Evolutionary conservation across 2,329 filamentous ascomycete genomes (phyloP).

Genomic region (Chrysoporthe puriensis): DNA sequence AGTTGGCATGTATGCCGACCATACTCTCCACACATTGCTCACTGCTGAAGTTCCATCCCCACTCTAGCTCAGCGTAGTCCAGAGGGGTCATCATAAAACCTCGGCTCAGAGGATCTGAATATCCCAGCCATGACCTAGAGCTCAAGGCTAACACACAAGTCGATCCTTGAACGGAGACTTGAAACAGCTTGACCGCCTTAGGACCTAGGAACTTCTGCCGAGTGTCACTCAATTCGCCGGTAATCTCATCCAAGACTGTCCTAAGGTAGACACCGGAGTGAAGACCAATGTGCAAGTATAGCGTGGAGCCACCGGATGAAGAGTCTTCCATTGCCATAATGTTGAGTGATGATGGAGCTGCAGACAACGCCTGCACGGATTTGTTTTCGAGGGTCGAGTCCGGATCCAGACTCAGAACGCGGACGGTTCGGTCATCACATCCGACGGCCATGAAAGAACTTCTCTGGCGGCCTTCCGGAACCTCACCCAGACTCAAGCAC

Average conservation of each 20-base stretch:
- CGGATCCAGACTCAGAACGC: slow-evolving; percentile 86
- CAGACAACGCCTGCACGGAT: slow-evolving; percentile 90
- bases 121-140: slow-evolving; percentile 94
- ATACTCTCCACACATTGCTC: slow-evolving; percentile 93
- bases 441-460: slow-evolving; percentile 95
- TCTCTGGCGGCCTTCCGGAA: slow-evolving; percentile 85
- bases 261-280: slow-evolving; percentile 95
- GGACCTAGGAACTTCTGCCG: slow-evolving; percentile 92
- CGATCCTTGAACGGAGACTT: slow-evolving; percentile 84
- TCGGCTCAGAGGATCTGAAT: slow-evolving; percentile 84
- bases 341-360: slow-evolving; percentile 82
- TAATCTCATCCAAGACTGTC: slow-evolving; percentile 92
- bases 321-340: slow-evolving; percentile 98
- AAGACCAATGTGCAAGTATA: slow-evolving; percentile 94
- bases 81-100: slow-evolving; percentile 91
- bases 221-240: slow-evolving; percentile 92
- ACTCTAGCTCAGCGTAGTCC: slow-evolving; percentile 85
- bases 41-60: slow-evolving; percentile 95
- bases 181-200: slow-evolving; percentile 86
- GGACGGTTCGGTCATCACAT: slow-evolving; percentile 94
- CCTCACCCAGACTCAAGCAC: slow-evolving; percentile 88
- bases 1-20: slow-evolving; percentile 89
- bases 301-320: slow-evolving; percentile 81
- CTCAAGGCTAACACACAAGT: slow-evolving; percentile 87
- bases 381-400: slow-evolving; percentile 91